Percentiles rank a stretch among this genome's conserved stretches.
phyloP scores from a whole-genome alignment of 2,329 filamentous ascomycete genomes.

The Diaporthe caulivora region DNA sequence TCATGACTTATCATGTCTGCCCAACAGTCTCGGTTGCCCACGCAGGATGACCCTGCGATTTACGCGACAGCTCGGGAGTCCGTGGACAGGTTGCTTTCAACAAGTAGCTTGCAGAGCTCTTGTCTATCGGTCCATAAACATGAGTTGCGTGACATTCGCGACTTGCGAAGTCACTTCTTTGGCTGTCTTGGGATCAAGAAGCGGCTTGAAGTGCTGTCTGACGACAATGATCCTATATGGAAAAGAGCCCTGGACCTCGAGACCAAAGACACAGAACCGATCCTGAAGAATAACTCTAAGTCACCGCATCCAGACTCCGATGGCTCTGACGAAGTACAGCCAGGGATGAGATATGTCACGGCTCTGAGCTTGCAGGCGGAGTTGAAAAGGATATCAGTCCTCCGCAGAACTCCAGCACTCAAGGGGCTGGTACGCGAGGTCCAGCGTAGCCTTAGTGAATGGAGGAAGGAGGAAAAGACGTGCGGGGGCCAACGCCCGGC shows the following conservation, averaged over 20 bases:
- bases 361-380: conserved; percentile 30
- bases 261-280: conserved; percentile 14
- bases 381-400: conserved; percentile 28
- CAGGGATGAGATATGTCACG: conserved; percentile 34
- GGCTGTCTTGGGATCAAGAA: conserved; percentile 27
- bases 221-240: conserved; percentile 21
- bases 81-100: not conserved
- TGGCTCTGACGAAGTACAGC: not conserved
- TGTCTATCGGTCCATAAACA: conserved; percentile 27
- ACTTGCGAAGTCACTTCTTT: conserved; percentile 33
- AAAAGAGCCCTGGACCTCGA: conserved; percentile 5
- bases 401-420: conserved; percentile 33
- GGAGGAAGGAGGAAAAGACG: conserved; percentile 6
- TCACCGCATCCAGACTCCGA: not conserved
- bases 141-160: conserved; percentile 5
- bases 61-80: conserved; percentile 16
- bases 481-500: not conserved
- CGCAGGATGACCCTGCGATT: not conserved
- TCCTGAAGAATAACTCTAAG: not conserved
- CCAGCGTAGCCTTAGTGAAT: conserved; percentile 10
- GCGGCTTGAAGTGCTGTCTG: conserved; percentile 22
- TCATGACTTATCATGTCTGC: conserved; percentile 10
- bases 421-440: conserved; percentile 21
- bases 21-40: not conserved
- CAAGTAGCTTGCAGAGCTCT: conserved; percentile 2